Conservation (phyloP, 2,329 filamentous ascomycete genomes). For the Seiridium cupressi region DNA sequence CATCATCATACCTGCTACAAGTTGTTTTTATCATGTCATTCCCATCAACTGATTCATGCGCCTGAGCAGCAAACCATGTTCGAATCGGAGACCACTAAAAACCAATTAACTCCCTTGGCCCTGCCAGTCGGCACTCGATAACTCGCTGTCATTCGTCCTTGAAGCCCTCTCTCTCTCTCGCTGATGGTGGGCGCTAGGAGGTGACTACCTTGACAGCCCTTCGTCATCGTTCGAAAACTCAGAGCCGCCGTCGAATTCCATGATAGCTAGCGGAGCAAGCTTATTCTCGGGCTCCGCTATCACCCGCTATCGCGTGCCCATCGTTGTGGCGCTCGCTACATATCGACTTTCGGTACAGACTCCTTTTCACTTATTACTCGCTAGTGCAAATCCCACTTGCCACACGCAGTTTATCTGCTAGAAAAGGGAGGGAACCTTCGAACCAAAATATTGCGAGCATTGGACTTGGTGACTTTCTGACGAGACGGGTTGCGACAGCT, state of each 20-base stretch:
- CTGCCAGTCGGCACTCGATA: background rate
- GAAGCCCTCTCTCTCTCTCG: background rate
- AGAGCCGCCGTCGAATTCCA: background rate
- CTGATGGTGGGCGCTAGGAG: constrained; percentile 6
- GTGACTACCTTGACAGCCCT: constrained; percentile 8
- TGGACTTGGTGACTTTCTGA: constrained; percentile 6
- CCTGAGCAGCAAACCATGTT: background rate
- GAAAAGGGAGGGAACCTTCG: too few species aligned
- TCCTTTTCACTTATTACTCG: background rate
- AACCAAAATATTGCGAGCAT: background rate
- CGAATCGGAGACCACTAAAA: background rate
- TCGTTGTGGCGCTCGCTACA: background rate
- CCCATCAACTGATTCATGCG: background rate
- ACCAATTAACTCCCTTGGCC: background rate
- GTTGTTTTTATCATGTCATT: background rate
- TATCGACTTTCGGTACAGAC: too few species aligned
- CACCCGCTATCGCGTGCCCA: background rate
- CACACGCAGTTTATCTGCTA: background rate
- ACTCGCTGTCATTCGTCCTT: background rate
- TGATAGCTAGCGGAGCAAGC: background rate
- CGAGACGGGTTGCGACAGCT: constrained; percentile 22
- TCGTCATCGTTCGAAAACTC: constrained; percentile 2
- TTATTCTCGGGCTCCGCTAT: background rate
- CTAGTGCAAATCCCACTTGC: background rate
- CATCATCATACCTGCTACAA: background rate